Evolutionary conservation across 305 asterid genomes (phyloP).

Genomic region (Striga hermonthica): DNA sequence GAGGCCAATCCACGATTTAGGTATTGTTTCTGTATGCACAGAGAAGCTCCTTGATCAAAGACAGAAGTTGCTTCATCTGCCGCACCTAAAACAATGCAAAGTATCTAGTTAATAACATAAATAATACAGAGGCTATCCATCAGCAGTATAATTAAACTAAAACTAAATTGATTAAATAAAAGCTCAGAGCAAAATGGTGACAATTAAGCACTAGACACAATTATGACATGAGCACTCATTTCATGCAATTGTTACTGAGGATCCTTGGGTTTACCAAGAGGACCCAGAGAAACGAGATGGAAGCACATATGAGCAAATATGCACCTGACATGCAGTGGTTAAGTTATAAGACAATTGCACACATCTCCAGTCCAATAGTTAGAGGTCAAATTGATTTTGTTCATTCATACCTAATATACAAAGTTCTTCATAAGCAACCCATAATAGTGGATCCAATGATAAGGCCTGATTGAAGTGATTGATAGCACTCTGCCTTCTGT

Average conservation of each 20-base stretch:
- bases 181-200: constrained; percentile 10
- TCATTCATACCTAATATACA: constrained; percentile 72
- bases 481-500: constrained; percentile 78
- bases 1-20: constrained; percentile 45
- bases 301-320: neutral
- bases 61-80: constrained; percentile 86
- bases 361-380: constrained; percentile 8
- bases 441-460: constrained; percentile 82
- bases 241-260: constrained; percentile 9
- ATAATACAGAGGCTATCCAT: constrained; percentile 24
- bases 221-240: constrained; percentile 6
- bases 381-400: neutral
- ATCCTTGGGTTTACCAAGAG: neutral
- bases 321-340: neutral
- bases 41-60: constrained; percentile 77
- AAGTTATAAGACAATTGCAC: neutral
- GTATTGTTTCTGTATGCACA: constrained; percentile 69
- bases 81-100: constrained; percentile 55
- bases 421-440: constrained; percentile 98
- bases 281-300: neutral
- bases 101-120: constrained; percentile 28
- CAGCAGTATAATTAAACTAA: constrained; percentile 24
- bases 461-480: constrained; percentile 93
- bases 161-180: constrained; percentile 13
- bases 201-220: constrained; percentile 18